Conservation (phyloP, 2,329 filamentous ascomycete species). For the Orbilia javanica region DNA sequence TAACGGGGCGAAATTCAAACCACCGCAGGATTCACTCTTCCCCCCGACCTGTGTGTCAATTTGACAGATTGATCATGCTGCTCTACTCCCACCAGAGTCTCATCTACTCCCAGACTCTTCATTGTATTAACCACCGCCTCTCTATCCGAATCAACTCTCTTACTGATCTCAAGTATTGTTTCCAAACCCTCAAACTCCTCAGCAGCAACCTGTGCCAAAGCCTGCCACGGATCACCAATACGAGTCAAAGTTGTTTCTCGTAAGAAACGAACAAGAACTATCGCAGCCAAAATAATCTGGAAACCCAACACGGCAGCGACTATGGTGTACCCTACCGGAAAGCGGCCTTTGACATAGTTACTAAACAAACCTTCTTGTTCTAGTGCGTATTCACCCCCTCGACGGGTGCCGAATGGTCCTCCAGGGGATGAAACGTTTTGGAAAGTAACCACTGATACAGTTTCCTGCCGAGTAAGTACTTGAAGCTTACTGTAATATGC, state of each 20-base stretch:
- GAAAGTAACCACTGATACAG: background rate
- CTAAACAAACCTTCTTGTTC: constrained; percentile 17
- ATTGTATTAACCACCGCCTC: constrained; percentile 4
- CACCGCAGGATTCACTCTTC: background rate
- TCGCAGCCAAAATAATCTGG: constrained; percentile 16
- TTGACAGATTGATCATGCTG: background rate
- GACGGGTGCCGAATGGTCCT: constrained; percentile 38
- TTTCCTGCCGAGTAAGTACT: background rate
- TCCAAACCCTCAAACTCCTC: constrained; percentile 24
- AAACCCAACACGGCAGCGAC: constrained; percentile 20
- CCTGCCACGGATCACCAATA: constrained; percentile 51
- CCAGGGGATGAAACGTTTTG: constrained; percentile 32
- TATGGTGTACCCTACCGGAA: constrained; percentile 20
- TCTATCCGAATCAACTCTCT: constrained; percentile 4
- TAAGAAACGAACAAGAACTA: constrained; percentile 29
- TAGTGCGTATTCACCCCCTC: background rate
- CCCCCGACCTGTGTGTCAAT: background rate
- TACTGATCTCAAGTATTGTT: constrained; percentile 4
- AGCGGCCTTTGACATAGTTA: constrained; percentile 4
- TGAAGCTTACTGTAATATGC: constrained; percentile 12
- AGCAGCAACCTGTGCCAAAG: constrained; percentile 22
- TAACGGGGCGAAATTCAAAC: too few relatives aligned
- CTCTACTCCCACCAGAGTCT: constrained; percentile 8
- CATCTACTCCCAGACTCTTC: constrained; percentile 11
- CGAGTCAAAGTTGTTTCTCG: constrained; percentile 19